Percentiles rank a stretch among this genome's conserved stretches.
Conservation (phyloP, 2,329 filamentous ascomycete genomes). For the Xylaria sp. region DNA sequence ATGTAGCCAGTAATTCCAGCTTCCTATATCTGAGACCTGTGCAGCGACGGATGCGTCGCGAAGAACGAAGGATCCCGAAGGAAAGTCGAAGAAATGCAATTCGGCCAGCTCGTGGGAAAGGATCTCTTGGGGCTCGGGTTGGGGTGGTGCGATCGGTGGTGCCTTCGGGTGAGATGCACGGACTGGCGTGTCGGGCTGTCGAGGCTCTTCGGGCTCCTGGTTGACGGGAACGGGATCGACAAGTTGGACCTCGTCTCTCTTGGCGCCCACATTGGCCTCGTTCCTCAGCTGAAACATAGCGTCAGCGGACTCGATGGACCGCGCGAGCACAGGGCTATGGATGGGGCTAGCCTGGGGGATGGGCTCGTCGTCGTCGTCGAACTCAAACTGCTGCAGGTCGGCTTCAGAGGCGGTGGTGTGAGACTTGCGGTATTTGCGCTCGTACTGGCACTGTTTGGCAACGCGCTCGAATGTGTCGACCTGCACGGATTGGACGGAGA, state of each 20-base stretch:
- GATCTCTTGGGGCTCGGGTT: conserved; percentile 76
- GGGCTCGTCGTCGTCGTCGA: conserved; percentile 69
- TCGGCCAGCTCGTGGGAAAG: conserved; percentile 82
- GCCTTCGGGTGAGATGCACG: conserved; percentile 29
- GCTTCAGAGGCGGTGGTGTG: conserved; percentile 82
- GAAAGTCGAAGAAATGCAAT: conserved; percentile 92
- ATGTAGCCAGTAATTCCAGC: conserved; percentile 97
- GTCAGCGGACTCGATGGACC: conserved; percentile 67
- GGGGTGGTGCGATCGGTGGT: conserved; percentile 67
- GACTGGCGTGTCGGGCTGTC: conserved; percentile 46
- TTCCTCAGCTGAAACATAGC: conserved; percentile 63
- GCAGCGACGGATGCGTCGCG: conserved; percentile 81
- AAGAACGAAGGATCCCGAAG: conserved; percentile 82
- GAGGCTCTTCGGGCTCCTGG: conserved; percentile 46
- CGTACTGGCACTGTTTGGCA: conserved; percentile 95
- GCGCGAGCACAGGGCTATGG: conserved; percentile 65
- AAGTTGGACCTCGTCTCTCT: conserved; percentile 50
- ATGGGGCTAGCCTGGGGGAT: conserved; percentile 72
- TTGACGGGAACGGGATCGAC: conserved; percentile 38
- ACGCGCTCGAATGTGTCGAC: conserved; percentile 83
- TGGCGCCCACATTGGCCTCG: conserved; percentile 58
- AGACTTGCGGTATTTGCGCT: conserved; percentile 87
- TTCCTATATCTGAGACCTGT: conserved; percentile 84
- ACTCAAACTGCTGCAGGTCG: conserved; percentile 85
- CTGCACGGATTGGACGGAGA: conserved; percentile 73